These are phyloP conservation scores for Boletus eberwhitei DNA, from an alignment of 768 basidiomycete genomes.

Conservation along the genomic window DNA sequence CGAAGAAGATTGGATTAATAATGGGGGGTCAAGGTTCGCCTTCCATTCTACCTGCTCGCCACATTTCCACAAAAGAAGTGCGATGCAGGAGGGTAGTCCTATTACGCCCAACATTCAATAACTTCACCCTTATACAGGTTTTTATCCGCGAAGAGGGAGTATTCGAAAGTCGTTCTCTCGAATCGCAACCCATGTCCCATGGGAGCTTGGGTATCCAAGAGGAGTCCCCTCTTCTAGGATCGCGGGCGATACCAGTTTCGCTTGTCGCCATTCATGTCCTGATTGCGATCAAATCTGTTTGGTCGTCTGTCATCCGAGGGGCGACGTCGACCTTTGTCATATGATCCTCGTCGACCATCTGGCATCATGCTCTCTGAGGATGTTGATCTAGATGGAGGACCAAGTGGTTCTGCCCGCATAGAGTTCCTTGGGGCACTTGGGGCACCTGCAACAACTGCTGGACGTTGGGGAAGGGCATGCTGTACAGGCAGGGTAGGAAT, in stretches of 20 bases:
- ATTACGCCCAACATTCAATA: neutral
- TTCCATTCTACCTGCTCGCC: neutral
- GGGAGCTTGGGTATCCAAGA: neutral
- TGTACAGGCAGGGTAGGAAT: neutral
- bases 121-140: neutral
- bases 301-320: constrained; percentile 18
- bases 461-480: constrained; percentile 21
- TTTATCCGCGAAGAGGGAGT: neutral
- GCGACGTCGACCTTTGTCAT: constrained; percentile 14
- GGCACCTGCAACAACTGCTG: neutral
- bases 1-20: neutral
- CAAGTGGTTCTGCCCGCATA: constrained; percentile 19
- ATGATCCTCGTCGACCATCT: constrained; percentile 21
- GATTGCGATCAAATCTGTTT: constrained; percentile 5
- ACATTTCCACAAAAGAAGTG: neutral
- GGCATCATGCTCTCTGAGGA: constrained; percentile 12
- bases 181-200: neutral
- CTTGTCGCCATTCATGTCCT: constrained; percentile 6
- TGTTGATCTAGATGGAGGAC: constrained; percentile 13
- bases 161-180: neutral
- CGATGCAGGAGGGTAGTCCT: neutral
- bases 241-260: constrained; percentile 7
- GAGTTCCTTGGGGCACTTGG: constrained; percentile 8
- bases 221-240: neutral
- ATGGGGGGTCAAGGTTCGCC: neutral